Evolutionary conservation across 495 filamentous ascomycete genomes (phyloP).

Genomic region (Schizothecium vesticola): DNA sequence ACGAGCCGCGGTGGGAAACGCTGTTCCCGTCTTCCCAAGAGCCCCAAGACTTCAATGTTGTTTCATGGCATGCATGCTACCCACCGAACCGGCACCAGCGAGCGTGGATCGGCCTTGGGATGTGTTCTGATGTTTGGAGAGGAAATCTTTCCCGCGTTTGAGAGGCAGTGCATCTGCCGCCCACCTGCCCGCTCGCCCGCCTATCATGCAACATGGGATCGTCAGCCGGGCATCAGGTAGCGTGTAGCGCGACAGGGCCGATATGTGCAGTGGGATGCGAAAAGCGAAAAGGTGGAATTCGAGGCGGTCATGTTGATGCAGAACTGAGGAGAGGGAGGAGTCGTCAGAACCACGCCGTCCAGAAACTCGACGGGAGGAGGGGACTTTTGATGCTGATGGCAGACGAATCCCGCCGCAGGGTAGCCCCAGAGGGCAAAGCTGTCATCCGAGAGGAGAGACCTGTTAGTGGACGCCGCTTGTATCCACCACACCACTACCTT

Average conservation of each 20-base stretch:
- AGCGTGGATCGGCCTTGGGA: neutral
- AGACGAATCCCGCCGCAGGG: no score
- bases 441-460: neutral
- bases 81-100: neutral
- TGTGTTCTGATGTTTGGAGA: no score
- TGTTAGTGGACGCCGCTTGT: neutral
- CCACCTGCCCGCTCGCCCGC: no score
- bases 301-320: neutral
- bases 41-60: neutral
- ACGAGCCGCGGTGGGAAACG: neutral
- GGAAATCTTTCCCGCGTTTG: no score
- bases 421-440: neutral
- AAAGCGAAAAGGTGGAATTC: neutral
- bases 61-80: neutral
- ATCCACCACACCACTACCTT: neutral
- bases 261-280: neutral
- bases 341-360: no score
- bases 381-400: neutral
- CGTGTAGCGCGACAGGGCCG: no score
- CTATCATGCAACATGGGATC: neutral
- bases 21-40: neutral
- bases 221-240: neutral
- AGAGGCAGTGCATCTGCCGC: neutral
- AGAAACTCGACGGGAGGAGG: neutral
- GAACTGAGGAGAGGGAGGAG: neutral